Base-by-base conservation (phyloP, 352 stramenopile genomes). In the Pythium utonaiense region DNA sequence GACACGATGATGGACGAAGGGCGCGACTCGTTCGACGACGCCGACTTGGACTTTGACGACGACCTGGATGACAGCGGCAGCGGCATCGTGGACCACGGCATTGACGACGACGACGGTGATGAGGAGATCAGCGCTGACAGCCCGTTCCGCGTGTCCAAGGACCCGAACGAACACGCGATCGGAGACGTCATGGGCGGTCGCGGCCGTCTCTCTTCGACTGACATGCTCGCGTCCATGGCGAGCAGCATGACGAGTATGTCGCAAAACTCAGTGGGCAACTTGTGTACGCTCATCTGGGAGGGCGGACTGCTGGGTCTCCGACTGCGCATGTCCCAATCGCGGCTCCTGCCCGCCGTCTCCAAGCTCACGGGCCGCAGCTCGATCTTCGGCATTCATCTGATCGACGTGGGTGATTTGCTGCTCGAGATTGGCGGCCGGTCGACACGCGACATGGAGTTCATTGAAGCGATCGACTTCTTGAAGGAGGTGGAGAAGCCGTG, bases 241-340 rank as follows among this genome's bases (percentile, higher is more conserved):
- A 73, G 71, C 19, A 91, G 79, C 56, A 78, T 81, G 24, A 80
- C 67, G 21, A 87, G 82, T 44, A 69, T 88, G 41, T 84, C 79
- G 12, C 74, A 79, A 28, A 78, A 71, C 56, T 56, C 70, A 0
- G 78, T 77, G 1, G 81, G 80, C 28, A 91, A 93, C 30, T 55
- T 83, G 62, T 95, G 85, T 53, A 93, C 83, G 38, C 59, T 95
- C 14, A 62, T 95, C 6, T 95, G 86, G 86, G 86, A 95, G 67
- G 86, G 82, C 40, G 86, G 86, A 4, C 57, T 93, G 21, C 67
- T 95, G 17, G 86, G 86, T 8, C 53, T 95, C 7, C 69, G 86
- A 12, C 62, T 95, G 57, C 79, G 83, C 3, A 88, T 92, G 67
- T 93, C 86, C 28, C 80, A 92, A 66, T 91, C 85, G 10, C 70